These are phyloP conservation scores for Xylariomycetidae sp. DNA, from an alignment of 2,329 filamentous ascomycete species.

Conservation along the genomic window DNA sequence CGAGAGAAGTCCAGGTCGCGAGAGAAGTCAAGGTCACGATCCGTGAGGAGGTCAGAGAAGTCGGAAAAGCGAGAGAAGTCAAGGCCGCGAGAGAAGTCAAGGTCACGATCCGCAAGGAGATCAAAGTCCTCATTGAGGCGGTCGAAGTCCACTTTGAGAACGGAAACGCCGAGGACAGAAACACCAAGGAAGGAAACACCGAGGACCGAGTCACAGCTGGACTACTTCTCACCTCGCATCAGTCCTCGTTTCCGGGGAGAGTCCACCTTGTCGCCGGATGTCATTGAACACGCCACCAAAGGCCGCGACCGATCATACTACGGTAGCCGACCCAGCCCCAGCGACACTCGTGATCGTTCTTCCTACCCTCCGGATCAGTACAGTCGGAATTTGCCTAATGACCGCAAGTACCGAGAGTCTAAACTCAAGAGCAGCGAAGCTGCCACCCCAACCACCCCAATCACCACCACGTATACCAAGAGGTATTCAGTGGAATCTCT, in stretches of 20 bases:
- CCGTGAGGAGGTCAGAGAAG: too few relatives aligned
- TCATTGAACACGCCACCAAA: conserved; percentile 27
- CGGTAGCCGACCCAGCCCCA: conserved; percentile 17
- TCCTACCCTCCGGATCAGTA: conserved; percentile 16
- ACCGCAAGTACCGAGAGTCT: conserved; percentile 17
- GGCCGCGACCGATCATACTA: conserved; percentile 25
- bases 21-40: too few relatives aligned
- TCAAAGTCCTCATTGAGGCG: too few relatives aligned
- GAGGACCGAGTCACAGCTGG: too few relatives aligned
- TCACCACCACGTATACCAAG: too few relatives aligned
- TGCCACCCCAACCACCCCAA: conserved; percentile 16
- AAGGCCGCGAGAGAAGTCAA: too few relatives aligned
- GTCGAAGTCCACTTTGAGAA: conserved; percentile 19
- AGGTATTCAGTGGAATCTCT: conserved; percentile 20
- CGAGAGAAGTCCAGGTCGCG: too few relatives aligned
- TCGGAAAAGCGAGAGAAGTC: too few relatives aligned
- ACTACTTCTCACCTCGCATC: conserved; percentile 26
- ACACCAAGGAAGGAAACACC: too few relatives aligned
- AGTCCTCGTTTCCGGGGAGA: conserved; percentile 25
- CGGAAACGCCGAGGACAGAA: too few relatives aligned
- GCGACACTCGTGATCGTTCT: conserved; percentile 15
- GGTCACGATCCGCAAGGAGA: too few relatives aligned
- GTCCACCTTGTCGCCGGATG: conserved; percentile 41
- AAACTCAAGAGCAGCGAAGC: conserved; percentile 14
- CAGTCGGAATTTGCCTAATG: conserved; percentile 14